Evolutionary conservation across 2,329 filamentous ascomycete species (phyloP).

Genomic region (Juglanconis sp.): DNA sequence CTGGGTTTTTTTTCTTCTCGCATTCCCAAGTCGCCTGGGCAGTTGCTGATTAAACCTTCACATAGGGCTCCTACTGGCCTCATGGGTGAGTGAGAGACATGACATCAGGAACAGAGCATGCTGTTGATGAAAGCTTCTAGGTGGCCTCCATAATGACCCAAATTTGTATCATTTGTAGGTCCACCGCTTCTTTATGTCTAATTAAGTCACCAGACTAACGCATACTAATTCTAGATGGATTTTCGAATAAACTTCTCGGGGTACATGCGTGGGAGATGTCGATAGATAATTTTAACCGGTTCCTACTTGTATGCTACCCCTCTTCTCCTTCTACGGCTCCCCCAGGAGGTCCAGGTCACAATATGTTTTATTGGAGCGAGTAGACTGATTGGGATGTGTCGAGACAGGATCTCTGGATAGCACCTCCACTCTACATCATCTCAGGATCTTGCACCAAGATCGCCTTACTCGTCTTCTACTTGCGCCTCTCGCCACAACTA

Average conservation of each 20-base stretch:
- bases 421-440: conserved; percentile 30
- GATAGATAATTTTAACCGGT: conserved; percentile 24
- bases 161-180: conserved; percentile 1
- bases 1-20: too few species aligned
- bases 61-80: conserved; percentile 6
- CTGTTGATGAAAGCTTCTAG: neutral
- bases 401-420: conserved; percentile 26
- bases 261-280: conserved; percentile 32
- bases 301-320: conserved; percentile 21
- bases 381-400: neutral
- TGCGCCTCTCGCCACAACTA: conserved; percentile 32
- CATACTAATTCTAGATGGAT: conserved; percentile 23
- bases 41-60: neutral
- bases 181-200: neutral
- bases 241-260: conserved; percentile 25
- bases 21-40: neutral
- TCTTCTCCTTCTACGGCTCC: neutral
- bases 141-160: conserved; percentile 11
- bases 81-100: conserved; percentile 12
- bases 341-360: neutral
- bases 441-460: conserved; percentile 35
- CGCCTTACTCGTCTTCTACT: conserved; percentile 37
- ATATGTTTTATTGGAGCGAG: neutral
- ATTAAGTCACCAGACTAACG: neutral
- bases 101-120: conserved; percentile 5